These are phyloP conservation scores for Oropetium thomaeum DNA, from an alignment of 176 grass and related monocot genomes.

Conservation along the genomic window DNA sequence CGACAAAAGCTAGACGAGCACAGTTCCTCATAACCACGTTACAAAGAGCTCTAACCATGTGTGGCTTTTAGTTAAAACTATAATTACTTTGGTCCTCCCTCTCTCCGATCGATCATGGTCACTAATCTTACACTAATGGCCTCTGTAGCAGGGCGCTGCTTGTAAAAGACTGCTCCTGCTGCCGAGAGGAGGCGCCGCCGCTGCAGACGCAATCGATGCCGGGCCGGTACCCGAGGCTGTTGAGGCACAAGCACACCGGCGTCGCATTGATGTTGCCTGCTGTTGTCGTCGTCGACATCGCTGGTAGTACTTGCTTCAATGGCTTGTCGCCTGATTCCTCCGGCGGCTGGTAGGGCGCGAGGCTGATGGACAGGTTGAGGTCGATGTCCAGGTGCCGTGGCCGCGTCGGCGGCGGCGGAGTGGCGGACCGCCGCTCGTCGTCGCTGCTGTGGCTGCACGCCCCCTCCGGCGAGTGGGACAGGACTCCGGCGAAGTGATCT, in stretches of 20 bases:
- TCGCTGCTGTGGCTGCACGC: slow-evolving; percentile 58
- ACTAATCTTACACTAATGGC: slow-evolving; percentile 35
- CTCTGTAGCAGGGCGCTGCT: slow-evolving; percentile 21
- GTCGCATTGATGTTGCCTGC: neutral
- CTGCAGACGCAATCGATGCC: slow-evolving; percentile 55
- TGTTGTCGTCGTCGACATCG: neutral
- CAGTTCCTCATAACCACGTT: slow-evolving; percentile 44
- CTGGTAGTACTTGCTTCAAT: neutral
- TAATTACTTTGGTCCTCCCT: neutral
- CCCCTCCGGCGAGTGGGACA: slow-evolving; percentile 27
- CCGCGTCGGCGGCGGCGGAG: neutral
- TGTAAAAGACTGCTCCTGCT: slow-evolving; percentile 30
- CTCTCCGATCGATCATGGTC: slow-evolving; percentile 1
- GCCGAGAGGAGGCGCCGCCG: slow-evolving; percentile 20
- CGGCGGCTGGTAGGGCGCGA: slow-evolving; percentile 43
- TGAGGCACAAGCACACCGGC: slow-evolving; percentile 57
- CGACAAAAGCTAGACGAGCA: slow-evolving; percentile 1
- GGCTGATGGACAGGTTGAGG: slow-evolving; percentile 88
- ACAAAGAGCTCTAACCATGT: slow-evolving; percentile 33
- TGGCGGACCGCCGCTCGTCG: slow-evolving; percentile 41
- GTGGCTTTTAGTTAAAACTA: slow-evolving; percentile 19
- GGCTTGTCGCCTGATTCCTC: neutral
- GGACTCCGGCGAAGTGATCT: neutral
- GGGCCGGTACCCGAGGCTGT: slow-evolving; percentile 52
- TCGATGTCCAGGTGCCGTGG: slow-evolving; percentile 57